Evolutionary conservation across 225 moss, liverwort and hornwort species (phyloP).

Genomic region (Marchantia paleacea): DNA sequence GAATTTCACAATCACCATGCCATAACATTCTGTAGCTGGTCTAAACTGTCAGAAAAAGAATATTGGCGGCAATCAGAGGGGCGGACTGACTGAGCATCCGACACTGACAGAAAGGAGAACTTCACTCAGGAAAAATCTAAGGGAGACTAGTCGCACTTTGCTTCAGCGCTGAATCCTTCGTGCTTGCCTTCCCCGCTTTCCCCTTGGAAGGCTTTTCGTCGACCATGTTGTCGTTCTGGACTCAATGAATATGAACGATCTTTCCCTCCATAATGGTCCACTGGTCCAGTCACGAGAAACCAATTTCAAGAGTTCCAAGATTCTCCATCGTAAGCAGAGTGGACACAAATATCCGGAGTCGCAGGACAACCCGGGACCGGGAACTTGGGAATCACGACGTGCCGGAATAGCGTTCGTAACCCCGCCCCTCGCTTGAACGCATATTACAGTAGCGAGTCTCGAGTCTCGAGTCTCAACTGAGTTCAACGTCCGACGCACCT

Average conservation of each 20-base stretch:
- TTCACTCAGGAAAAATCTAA: neutral
- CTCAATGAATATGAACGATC: neutral
- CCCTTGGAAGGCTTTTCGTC: slow-evolving; percentile 19
- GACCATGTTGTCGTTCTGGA: slow-evolving; percentile 12
- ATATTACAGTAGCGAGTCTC: no score
- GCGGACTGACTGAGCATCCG: no score
- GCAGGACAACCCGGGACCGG: no score
- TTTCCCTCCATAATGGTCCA: neutral
- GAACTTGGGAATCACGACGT: no score
- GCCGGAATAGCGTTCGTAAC: no score
- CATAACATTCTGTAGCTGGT: neutral
- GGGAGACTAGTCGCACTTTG: slow-evolving; percentile 16
- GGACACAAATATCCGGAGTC: no score
- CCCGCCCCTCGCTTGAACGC: no score
- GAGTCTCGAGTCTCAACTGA: no score
- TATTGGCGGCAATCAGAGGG: neutral
- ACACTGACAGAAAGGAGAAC: neutral
- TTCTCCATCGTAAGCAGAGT: no score
- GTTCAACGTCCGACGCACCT: no score
- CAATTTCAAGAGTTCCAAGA: no score
- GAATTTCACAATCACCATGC: neutral
- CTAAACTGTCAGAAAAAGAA: neutral
- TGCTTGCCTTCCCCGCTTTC: slow-evolving; percentile 11
- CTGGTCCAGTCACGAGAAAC: no score
- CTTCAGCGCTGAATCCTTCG: slow-evolving; percentile 24